phyloP scores from a whole-genome alignment of 2,329 filamentous ascomycete genomes.

The Hypoxylon sp. region DNA sequence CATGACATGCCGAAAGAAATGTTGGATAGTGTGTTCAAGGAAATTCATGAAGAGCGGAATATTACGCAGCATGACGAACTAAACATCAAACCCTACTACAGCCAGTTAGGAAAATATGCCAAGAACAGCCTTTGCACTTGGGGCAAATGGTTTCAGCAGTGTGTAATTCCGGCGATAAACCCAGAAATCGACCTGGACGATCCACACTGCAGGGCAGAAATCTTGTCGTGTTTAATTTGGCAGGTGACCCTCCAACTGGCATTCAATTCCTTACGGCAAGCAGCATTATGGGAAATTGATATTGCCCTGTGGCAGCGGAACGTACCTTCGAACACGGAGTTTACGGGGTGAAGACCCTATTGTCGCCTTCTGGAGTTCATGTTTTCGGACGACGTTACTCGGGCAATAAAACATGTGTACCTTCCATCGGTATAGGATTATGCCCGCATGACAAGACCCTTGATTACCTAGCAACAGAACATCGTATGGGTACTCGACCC shows the following conservation, averaged over 20 bases:
- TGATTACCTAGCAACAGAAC: no score
- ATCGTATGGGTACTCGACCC: no score
- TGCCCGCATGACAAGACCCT: no score
- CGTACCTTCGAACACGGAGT: not conserved
- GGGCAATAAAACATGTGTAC: no score
- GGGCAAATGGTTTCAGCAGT: not conserved
- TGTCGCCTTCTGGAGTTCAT: no score
- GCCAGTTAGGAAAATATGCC: not conserved
- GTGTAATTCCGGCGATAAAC: conserved; percentile 1
- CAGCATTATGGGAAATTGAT: conserved; percentile 7
- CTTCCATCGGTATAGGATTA: no score
- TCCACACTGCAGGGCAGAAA: conserved; percentile 9
- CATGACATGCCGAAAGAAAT: not conserved
- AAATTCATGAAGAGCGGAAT: not conserved
- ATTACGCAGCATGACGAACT: not conserved
- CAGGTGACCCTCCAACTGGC: not conserved
- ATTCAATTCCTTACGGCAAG: not conserved
- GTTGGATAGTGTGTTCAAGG: not conserved
- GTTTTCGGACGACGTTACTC: no score
- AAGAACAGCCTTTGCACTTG: not conserved
- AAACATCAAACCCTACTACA: not conserved
- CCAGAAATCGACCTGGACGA: conserved; percentile 8
- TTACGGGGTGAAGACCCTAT: no score
- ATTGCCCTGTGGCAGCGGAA: conserved; percentile 2
- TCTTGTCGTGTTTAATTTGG: conserved; percentile 5